A percentile compares a stretch with the other conserved stretches of the same genome.
These are phyloP conservation scores for Paraphoma chrysanthemicola DNA, from an alignment of 2,329 filamentous ascomycete genomes.

Conservation along the genomic window DNA sequence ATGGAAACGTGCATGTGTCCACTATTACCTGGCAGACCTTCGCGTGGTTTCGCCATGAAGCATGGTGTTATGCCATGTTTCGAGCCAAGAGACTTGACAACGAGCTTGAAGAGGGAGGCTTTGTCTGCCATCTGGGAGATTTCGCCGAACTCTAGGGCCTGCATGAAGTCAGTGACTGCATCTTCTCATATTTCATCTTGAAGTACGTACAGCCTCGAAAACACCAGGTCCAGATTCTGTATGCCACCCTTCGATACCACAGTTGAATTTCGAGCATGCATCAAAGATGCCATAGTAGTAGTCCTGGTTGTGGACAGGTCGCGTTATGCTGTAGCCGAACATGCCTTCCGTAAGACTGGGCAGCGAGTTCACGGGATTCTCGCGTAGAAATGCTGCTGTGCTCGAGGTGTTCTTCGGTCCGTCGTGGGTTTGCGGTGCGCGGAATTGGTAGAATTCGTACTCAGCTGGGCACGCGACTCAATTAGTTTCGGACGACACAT, in stretches of 20 bases:
- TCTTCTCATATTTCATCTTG: no score
- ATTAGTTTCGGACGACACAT: conserved; percentile 27
- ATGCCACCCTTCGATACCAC: conserved; percentile 92
- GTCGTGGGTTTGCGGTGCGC: conserved; percentile 64
- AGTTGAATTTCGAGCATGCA: conserved; percentile 77
- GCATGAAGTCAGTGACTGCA: no score
- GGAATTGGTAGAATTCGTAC: conserved; percentile 95
- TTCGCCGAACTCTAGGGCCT: conserved; percentile 86
- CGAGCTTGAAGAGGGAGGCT: conserved; percentile 91
- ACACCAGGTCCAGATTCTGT: conserved; percentile 94
- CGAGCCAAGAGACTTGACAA: conserved; percentile 86
- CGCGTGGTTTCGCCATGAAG: conserved; percentile 97
- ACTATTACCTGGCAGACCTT: conserved; percentile 91
- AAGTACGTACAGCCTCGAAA: conserved; percentile 76
- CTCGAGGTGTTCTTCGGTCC: conserved; percentile 68
- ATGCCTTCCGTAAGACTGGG: conserved; percentile 88
- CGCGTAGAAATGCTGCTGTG: conserved; percentile 75
- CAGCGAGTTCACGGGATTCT: conserved; percentile 75
- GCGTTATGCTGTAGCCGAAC: conserved; percentile 92
- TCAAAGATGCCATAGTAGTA: conserved; percentile 92
- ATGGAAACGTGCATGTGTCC: conserved; percentile 96
- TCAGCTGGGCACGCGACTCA: conserved; percentile 67
- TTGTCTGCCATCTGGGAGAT: conserved; percentile 90
- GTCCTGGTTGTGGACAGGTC: conserved; percentile 87
- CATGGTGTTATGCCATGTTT: conserved; percentile 92